Evolutionary conservation across 768 basidiomycete species (phyloP).

Genomic region (Leccinum longicurvipes): DNA sequence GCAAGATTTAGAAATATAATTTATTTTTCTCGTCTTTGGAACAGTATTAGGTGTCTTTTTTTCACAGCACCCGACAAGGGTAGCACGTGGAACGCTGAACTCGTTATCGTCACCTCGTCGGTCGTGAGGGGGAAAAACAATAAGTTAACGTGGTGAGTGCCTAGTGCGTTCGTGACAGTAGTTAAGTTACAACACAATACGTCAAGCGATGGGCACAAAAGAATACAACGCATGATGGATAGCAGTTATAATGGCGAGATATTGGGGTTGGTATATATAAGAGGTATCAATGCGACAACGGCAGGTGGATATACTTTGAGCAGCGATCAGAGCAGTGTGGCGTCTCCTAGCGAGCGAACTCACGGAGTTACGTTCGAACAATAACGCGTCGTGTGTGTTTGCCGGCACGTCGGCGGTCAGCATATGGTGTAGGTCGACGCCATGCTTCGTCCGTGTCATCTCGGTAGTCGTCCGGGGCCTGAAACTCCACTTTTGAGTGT

Average conservation of each 20-base stretch:
- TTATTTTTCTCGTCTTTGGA: not conserved
- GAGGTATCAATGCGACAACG: constrained; percentile 21
- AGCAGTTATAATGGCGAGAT: constrained; percentile 19
- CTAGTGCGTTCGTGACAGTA: not conserved
- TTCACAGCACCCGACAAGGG: constrained; percentile 4
- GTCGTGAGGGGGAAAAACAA: constrained; percentile 1
- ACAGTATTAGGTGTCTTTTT: not conserved
- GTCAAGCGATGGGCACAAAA: constrained; percentile 8
- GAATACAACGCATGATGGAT: constrained; percentile 24
- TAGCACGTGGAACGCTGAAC: constrained; percentile 13
- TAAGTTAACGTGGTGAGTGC: constrained; percentile 14
- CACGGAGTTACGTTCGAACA: constrained; percentile 37
- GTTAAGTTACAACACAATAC: constrained; percentile 14
- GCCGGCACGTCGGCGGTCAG: constrained; percentile 71
- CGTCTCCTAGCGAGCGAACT: not conserved
- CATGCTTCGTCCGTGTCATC: constrained; percentile 68
- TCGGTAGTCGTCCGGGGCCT: constrained; percentile 45
- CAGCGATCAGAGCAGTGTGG: not conserved
- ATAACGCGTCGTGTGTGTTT: constrained; percentile 78
- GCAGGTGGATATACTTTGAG: constrained; percentile 2
- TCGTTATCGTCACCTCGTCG: constrained; percentile 7
- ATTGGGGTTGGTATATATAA: constrained; percentile 19
- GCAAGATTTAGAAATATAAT: constrained; percentile 1
- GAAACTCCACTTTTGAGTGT: constrained; percentile 32
- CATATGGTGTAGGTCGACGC: constrained; percentile 69